Conservation (phyloP, 2,329 filamentous ascomycete genomes). For the Colletotrichum lindemuthianum region DNA sequence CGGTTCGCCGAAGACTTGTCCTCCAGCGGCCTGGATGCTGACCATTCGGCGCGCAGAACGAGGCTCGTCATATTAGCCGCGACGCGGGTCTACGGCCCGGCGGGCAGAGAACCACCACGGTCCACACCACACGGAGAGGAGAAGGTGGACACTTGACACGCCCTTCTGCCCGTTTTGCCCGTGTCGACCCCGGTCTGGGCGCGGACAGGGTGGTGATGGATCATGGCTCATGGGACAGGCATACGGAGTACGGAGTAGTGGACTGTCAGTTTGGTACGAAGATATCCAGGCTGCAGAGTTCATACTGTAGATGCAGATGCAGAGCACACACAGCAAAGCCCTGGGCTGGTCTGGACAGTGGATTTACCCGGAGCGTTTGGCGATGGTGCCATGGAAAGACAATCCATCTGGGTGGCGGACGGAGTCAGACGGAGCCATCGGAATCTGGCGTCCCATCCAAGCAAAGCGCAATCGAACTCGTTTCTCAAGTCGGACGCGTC, state of each 20-base stretch:
- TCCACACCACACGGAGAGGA: too few relatives aligned
- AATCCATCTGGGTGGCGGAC: constrained; percentile 24
- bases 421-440: constrained; percentile 16
- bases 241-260: too few relatives aligned
- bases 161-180: constrained; percentile 4
- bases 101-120: constrained; percentile 26
- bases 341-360: background rate
- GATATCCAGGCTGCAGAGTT: too few relatives aligned
- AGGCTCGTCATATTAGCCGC: constrained; percentile 30
- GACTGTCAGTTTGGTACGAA: too few relatives aligned
- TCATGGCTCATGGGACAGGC: too few relatives aligned
- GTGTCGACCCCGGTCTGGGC: background rate
- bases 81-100: constrained; percentile 30
- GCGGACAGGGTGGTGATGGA: too few relatives aligned
- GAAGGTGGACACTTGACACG: too few relatives aligned
- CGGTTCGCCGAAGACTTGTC: constrained; percentile 18
- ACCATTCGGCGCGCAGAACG: constrained; percentile 22
- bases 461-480: background rate
- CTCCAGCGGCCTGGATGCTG: constrained; percentile 8
- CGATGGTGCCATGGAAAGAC: constrained; percentile 18
- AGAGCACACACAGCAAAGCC: too few relatives aligned
- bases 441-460: constrained; percentile 11
- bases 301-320: too few relatives aligned
- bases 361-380: constrained; percentile 17
- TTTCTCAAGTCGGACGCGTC: background rate